Base-by-base conservation (phyloP, 148 eudicot species). In the Arctostaphylos glauca region DNA sequence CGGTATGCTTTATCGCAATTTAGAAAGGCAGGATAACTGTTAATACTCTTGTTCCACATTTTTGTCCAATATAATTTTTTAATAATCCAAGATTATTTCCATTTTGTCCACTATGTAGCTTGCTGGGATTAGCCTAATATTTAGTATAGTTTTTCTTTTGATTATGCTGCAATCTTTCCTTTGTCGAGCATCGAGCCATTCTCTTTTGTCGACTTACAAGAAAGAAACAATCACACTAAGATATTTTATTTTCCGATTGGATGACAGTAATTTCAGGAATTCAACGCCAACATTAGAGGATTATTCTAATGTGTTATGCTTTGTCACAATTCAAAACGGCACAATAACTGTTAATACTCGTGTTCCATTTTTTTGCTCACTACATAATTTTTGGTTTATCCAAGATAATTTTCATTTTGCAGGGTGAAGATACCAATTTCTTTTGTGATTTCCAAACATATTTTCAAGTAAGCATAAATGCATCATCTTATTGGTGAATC, bases 261-360 rank as follows among this genome's bases (percentile, higher is more conserved):
- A 96, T 85, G 99, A 94, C 87, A 94, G 99, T 85, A 94, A 92
- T 82, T 92, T 92, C 86, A 88, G 94, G 87, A 91, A 90, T 85
- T 92, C 99, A 80, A 80, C 90, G 13, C 83, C 91, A 48, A 56
- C 82, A 23, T 77, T 91, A 62, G 99, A 96, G 81, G 97, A 93
- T 82, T 89, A 90, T 68, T 83, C 89, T 58, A 89, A 88, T 81
- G 58, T 78, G 86, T 97, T 93, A 85, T 91, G 90, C 79, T 83
- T 55, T 62, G 4, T 58, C 6, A 3, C 31, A 70, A 7, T 8
- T 25, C 19, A 47, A 21, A 49, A 72, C 15, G 60, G n/a, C 31
- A 41, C 44, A 25, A 6, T 78, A 38, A n/a, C n/a, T n/a, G n/a
- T 38, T 58, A n/a, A 23, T 38, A 2, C 50, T 6, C 47, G 10